These are phyloP conservation scores for Bocquillonia castaneifolia DNA, from an alignment of 441 rosid species.

Conservation along the genomic window DNA sequence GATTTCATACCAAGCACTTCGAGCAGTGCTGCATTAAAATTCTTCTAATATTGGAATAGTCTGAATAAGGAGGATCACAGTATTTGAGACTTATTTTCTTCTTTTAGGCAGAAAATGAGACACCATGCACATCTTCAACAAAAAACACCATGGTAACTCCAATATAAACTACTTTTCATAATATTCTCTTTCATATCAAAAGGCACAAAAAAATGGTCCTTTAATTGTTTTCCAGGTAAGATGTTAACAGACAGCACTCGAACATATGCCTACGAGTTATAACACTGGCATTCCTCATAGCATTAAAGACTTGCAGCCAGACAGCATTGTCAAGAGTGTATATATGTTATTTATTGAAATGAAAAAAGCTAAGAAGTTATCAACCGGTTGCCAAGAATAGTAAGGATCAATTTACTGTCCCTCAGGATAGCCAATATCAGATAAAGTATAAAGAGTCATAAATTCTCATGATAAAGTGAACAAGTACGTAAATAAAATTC, in stretches of 20 bases:
- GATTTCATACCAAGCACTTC: neutral
- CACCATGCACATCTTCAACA: neutral
- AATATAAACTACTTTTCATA: neutral
- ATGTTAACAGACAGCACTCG: no score
- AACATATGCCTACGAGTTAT: neutral
- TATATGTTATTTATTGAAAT: neutral
- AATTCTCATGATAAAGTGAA: no score
- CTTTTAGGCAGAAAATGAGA: neutral
- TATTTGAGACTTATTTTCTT: neutral
- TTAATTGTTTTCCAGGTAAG: neutral
- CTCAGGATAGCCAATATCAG: neutral
- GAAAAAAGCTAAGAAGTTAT: neutral
- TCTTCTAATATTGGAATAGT: neutral
- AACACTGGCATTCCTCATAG: neutral
- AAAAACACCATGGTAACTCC: neutral
- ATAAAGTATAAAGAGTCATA: no score
- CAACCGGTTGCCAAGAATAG: neutral
- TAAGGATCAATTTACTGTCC: neutral
- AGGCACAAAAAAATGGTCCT: neutral
- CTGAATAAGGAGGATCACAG: neutral
- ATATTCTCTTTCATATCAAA: neutral
- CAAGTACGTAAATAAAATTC: no score
- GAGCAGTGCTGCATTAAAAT: neutral
- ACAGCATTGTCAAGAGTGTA: neutral
- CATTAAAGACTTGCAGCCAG: slow-evolving; percentile 1